phyloP scores from a whole-genome alignment of 1,139 yeast genomes.

The Blastobotrys capitulatus region DNA sequence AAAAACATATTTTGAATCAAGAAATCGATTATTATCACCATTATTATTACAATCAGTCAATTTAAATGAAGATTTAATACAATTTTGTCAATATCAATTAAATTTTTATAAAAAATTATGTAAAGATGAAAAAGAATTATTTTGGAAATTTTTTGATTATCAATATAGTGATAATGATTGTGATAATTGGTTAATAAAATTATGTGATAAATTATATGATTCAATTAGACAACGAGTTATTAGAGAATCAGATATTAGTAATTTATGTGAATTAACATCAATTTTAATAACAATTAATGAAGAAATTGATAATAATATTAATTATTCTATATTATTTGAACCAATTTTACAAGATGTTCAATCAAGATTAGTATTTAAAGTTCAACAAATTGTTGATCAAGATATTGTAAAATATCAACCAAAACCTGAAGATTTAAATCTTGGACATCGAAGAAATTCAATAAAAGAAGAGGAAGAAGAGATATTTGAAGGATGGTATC shows the following conservation, averaged over 20 bases:
- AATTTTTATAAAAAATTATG: constrained; percentile 48
- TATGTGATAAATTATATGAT: constrained; percentile 76
- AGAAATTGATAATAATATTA: constrained; percentile 32
- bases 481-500: constrained; percentile 52
- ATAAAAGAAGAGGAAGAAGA: constrained; percentile 24
- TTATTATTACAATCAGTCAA: constrained; percentile 25
- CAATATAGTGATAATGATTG: constrained; percentile 35
- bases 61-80: constrained; percentile 21
- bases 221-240: constrained; percentile 58
- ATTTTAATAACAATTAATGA: constrained; percentile 67
- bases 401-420: constrained; percentile 65
- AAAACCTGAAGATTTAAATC: constrained; percentile 55
- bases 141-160: constrained; percentile 46
- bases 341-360: constrained; percentile 76
- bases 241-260: constrained; percentile 60
- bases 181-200: constrained; percentile 51
- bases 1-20: constrained; percentile 52
- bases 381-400: constrained; percentile 65
- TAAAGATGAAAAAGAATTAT: constrained; percentile 56
- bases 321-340: constrained; percentile 56
- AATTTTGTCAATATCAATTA: constrained; percentile 25
- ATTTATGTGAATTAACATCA: constrained; percentile 70
- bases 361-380: constrained; percentile 69
- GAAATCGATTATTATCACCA: constrained; percentile 44
- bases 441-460: constrained; percentile 42